Conservation (phyloP, 1,139 yeast species). For the Suhomyces bolitotheri region DNA sequence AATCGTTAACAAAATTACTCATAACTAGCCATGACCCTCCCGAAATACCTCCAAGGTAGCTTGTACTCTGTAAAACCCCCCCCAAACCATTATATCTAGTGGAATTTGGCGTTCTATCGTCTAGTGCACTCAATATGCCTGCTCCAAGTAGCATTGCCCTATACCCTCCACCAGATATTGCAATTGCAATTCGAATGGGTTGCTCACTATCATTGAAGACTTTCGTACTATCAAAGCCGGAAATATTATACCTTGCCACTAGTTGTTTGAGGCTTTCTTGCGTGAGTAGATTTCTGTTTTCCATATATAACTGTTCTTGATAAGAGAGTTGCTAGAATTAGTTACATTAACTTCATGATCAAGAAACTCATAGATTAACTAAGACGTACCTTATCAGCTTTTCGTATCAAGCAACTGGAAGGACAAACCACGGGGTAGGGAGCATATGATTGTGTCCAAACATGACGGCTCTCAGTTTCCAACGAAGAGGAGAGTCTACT, state of each 20-base stretch:
- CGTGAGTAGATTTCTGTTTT: conserved; percentile 32
- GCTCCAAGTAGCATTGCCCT: conserved; percentile 68
- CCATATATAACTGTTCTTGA: conserved; percentile 41
- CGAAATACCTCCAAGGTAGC: conserved; percentile 64
- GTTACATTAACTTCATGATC: too few relatives aligned
- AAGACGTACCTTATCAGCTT: conserved; percentile 36
- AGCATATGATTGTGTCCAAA: conserved; percentile 29
- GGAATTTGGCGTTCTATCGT: conserved; percentile 40
- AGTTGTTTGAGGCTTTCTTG: conserved; percentile 32
- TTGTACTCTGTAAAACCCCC: conserved; percentile 54
- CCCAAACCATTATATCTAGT: conserved; percentile 30
- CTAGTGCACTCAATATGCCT: conserved; percentile 59
- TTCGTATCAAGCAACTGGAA: conserved; percentile 32
- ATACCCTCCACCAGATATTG: conserved; percentile 76
- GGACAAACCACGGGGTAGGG: conserved; percentile 49
- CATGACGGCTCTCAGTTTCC: neutral
- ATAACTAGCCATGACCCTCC: conserved; percentile 71
- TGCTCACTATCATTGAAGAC: conserved; percentile 19
- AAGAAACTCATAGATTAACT: conserved; percentile 2
- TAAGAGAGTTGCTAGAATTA: conserved; percentile 22
- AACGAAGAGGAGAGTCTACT: too few relatives aligned
- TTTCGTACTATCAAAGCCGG: conserved; percentile 33
- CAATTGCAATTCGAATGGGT: conserved; percentile 50
- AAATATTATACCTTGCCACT: conserved; percentile 37
- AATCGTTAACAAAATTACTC: conserved; percentile 49